Percentiles rank a stretch among this genome's conserved stretches.
Conservation (phyloP, 495 filamentous ascomycete genomes). For the Alectoria sarmentosa region DNA sequence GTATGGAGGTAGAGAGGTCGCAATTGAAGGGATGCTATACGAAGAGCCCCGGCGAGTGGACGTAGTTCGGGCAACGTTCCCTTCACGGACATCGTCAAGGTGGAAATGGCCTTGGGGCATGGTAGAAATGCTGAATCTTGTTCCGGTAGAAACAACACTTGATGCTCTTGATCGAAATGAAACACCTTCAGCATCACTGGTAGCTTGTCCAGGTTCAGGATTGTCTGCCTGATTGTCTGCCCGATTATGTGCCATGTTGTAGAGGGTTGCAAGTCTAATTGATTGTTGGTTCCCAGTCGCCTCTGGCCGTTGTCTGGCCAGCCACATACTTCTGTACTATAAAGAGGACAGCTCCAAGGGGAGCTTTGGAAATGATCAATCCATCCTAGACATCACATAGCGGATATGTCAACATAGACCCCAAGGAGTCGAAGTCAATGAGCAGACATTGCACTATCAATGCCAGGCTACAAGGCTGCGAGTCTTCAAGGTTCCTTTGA, state of each 20-base stretch:
- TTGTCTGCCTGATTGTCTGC: background rate
- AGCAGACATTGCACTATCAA: background rate
- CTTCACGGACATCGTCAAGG: slow-evolving; percentile 10
- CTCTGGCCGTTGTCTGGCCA: no score
- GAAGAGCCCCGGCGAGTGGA: slow-evolving; percentile 12
- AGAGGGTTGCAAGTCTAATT: no score
- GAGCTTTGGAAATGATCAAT: no score
- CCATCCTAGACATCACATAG: no score
- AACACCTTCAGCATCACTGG: background rate
- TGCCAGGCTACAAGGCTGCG: slow-evolving; percentile 6
- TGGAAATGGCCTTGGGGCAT: slow-evolving; percentile 13
- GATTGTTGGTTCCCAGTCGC: no score
- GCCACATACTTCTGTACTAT: no score
- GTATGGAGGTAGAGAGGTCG: slow-evolving; percentile 21
- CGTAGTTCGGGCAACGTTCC: background rate
- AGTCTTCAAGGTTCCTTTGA: background rate
- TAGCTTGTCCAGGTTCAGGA: background rate
- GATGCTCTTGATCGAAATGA: slow-evolving; percentile 22
- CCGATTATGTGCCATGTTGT: no score
- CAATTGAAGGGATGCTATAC: slow-evolving; percentile 16
- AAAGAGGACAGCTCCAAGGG: no score
- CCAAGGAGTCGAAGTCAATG: background rate
- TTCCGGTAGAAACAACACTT: slow-evolving; percentile 23
- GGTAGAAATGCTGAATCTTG: slow-evolving; percentile 21
- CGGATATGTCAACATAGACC: background rate